Base-by-base conservation (phyloP, 2,329 filamentous ascomycete genomes). In the Neonectria magnoliae region DNA sequence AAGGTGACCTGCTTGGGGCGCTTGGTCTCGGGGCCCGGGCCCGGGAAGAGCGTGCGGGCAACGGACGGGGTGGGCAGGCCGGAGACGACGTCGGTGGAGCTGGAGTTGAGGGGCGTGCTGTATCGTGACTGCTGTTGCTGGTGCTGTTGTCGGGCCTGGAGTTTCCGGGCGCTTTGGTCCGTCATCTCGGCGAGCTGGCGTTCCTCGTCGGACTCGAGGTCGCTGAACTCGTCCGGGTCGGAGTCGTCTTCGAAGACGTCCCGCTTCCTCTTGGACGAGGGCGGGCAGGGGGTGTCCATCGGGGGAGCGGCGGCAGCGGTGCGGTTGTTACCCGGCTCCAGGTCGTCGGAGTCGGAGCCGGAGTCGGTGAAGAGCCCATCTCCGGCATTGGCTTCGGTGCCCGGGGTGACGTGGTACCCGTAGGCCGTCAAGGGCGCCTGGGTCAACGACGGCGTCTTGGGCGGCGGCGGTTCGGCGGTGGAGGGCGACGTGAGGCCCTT, bases 161-260 rank as follows among this genome's bases (percentile, higher is more conserved):
- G 58, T 58, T 72, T 76, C 44, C 75, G 73, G 13, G 73, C 76
- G 62, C 77, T 81, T 42, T 71, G 69, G 53, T 82, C 80, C 4
- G 78, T 72, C 20, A 79, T 71, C n/a, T 66, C 71, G 20, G 70
- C 75, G 63, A 83, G 72, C 62, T 81, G 69, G 27, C 74, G 70
- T 65, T 81, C 81, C 45, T 79, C 79, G n/a, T 82, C 80, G 8
- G 80, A 78, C 16, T 73, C 76, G 4, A 80, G 36, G 14, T 79
- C 80, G 31, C 72, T 75, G 18, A 78, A 75, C 1, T 76, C 74
- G 38, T 73, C 75, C 3, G 75, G 10, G 38, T 42, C 38, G 38
- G 16, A 18, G n/a, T 72, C 68, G 11, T 75, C 70, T 64, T 78
- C 67, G 33, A 74, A 68, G 6, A 57, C 66, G 31, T 70, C 66